Evolutionary conservation across 2,329 filamentous ascomycete species (phyloP).

Genomic region (Parascedosporium putredinis): DNA sequence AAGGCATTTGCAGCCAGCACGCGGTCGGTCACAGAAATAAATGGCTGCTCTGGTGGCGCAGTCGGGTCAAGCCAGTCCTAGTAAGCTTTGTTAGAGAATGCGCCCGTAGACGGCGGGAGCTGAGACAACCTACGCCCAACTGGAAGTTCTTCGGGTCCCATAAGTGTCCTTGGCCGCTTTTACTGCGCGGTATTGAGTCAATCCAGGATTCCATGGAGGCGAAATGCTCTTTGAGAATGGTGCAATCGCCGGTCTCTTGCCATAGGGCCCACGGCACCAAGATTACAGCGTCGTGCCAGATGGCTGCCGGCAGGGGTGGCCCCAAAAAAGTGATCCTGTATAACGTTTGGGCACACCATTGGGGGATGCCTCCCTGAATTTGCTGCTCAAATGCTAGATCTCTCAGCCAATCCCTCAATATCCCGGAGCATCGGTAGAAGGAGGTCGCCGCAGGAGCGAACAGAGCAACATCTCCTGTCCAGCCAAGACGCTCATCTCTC

Average conservation of each 20-base stretch:
- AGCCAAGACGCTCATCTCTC: constrained; percentile 42
- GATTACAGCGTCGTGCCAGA: constrained; percentile 34
- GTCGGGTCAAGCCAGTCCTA: constrained; percentile 38
- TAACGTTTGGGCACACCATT: constrained; percentile 16
- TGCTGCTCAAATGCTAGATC: constrained; percentile 28
- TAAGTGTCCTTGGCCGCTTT: constrained; percentile 22
- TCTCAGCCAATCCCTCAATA: constrained; percentile 38
- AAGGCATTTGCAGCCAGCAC: constrained; percentile 36
- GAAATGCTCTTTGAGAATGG: constrained; percentile 26
- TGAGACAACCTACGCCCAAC: constrained; percentile 17
- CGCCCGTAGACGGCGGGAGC: background rate
- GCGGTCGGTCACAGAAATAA: constrained; percentile 26
- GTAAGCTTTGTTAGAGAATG: background rate
- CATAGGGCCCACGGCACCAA: constrained; percentile 30
- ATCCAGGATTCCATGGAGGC: constrained; percentile 29
- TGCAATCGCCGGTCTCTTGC: constrained; percentile 25
- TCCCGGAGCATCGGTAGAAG: constrained; percentile 40
- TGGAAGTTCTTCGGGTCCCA: constrained; percentile 29
- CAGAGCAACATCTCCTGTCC: constrained; percentile 40
- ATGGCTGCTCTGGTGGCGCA: constrained; percentile 28
- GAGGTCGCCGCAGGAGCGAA: constrained; percentile 41
- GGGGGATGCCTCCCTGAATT: constrained; percentile 20
- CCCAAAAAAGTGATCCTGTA: background rate
- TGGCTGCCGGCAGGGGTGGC: constrained; percentile 13
- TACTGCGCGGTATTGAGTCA: constrained; percentile 6